A percentile compares a stretch with the other conserved stretches of the same genome.
Conservation (phyloP, 768 basidiomycete species). For the Russula virescens region DNA sequence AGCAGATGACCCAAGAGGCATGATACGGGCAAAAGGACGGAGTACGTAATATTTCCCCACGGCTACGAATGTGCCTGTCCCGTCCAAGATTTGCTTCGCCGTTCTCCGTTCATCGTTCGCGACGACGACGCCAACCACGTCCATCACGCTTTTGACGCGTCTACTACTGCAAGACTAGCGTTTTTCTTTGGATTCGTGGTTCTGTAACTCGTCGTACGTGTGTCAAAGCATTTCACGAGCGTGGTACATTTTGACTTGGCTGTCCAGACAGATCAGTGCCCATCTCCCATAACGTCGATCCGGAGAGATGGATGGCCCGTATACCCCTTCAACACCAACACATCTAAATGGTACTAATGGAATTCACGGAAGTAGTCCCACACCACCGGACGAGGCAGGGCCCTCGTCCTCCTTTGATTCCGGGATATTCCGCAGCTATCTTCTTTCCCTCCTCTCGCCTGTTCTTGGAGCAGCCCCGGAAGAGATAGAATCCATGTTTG, state of each 20-base stretch:
- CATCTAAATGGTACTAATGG: constrained; percentile 23
- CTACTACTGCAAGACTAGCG: neutral
- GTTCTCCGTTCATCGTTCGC: constrained; percentile 11
- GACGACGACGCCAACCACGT: constrained; percentile 14
- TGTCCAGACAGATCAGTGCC: constrained; percentile 6
- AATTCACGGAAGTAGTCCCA: constrained; percentile 20
- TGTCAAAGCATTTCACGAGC: neutral
- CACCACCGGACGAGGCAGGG: constrained; percentile 32
- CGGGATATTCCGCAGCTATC: constrained; percentile 62
- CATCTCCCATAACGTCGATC: constrained; percentile 4
- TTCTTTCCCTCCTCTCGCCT: constrained; percentile 68
- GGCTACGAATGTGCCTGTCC: neutral
- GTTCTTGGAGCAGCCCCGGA: constrained; percentile 64
- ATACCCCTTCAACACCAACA: constrained; percentile 22
- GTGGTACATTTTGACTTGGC: neutral
- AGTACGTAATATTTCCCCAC: constrained; percentile 16
- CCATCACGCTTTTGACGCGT: constrained; percentile 12
- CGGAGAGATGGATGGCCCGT: constrained; percentile 22
- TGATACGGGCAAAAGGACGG: neutral
- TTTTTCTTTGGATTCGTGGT: neutral
- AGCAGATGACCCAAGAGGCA: too few species aligned
- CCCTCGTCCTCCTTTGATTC: constrained; percentile 56
- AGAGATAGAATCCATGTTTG: constrained; percentile 65
- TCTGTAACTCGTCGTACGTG: neutral
- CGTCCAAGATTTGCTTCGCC: neutral